Evolutionary conservation across 352 stramenopile species (phyloP).

Genomic region (Pythium dissimile): DNA sequence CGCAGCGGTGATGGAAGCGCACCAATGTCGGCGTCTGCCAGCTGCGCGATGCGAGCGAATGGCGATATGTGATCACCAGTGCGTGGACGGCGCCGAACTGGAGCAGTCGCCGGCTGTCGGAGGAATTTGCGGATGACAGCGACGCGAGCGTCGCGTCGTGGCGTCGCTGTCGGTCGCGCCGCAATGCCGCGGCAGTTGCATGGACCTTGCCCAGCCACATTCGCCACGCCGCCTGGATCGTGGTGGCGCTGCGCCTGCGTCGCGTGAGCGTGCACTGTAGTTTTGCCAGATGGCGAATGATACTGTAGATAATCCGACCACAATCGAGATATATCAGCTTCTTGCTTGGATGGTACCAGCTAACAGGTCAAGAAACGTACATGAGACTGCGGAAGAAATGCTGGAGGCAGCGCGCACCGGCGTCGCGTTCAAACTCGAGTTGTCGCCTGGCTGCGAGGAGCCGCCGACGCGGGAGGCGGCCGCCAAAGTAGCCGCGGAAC

Average conservation of each 20-base stretch:
- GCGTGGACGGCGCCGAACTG: slow-evolving; percentile 52
- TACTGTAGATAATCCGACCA: slow-evolving; percentile 30
- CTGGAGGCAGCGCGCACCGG: slow-evolving; percentile 43
- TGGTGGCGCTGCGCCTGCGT: slow-evolving; percentile 34
- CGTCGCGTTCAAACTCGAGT: slow-evolving; percentile 35
- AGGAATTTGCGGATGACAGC: neutral
- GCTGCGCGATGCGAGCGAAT: slow-evolving; percentile 40
- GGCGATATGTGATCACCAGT: slow-evolving; percentile 44
- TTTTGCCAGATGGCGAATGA: slow-evolving; percentile 43
- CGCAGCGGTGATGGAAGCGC: slow-evolving; percentile 34
- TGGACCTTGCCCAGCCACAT: slow-evolving; percentile 71
- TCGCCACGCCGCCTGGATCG: slow-evolving; percentile 70
- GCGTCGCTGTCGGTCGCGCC: slow-evolving; percentile 26
- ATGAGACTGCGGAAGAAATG: slow-evolving; percentile 77
- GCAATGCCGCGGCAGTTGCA: slow-evolving; percentile 35
- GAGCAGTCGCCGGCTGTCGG: slow-evolving; percentile 34
- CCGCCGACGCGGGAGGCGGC: slow-evolving; percentile 41
- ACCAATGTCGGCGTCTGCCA: slow-evolving; percentile 58
- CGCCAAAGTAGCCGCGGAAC: slow-evolving; percentile 49
- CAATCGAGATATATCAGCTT: neutral
- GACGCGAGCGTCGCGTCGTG: slow-evolving; percentile 34
- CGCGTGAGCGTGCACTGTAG: slow-evolving; percentile 38
- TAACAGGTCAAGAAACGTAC: slow-evolving; percentile 30
- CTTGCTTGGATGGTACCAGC: neutral
- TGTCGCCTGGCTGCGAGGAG: slow-evolving; percentile 30